A percentile compares a stretch with the other conserved stretches of the same genome.
phyloP scores from a whole-genome alignment of 306 rosid genomes.

The Medicago lupulina region DNA sequence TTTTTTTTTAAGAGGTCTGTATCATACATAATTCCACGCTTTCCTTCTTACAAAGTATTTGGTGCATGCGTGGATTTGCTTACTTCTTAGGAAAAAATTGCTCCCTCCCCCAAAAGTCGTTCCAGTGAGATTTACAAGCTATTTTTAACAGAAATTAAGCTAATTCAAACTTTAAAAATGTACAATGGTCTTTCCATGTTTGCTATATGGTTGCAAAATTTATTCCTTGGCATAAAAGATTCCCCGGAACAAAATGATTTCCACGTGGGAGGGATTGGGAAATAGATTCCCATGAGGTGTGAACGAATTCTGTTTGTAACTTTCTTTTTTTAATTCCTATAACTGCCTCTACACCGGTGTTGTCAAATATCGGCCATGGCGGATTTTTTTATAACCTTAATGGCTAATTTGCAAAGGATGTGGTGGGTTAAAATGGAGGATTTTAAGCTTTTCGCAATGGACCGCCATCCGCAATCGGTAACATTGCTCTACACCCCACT shows the following conservation, averaged over 20 bases:
- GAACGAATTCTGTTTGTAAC: background rate
- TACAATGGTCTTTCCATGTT: background rate
- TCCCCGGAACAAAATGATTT: background rate
- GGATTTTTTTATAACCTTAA: too few relatives aligned
- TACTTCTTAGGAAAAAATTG: background rate
- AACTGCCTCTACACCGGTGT: background rate
- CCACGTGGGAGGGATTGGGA: background rate
- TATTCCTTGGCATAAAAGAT: background rate
- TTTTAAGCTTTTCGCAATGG: too few relatives aligned
- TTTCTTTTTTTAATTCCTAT: background rate
- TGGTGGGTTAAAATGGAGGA: too few relatives aligned
- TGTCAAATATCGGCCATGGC: too few relatives aligned
- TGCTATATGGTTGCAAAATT: background rate
- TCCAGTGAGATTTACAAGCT: slow-evolving; percentile 12
- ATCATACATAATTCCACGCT: background rate
- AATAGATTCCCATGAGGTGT: background rate
- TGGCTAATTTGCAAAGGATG: too few relatives aligned
- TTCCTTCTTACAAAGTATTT: slow-evolving; percentile 16
- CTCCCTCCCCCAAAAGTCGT: background rate
- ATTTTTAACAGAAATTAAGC: slow-evolving; percentile 7
- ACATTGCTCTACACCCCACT: background rate
- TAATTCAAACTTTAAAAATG: slow-evolving; percentile 16
- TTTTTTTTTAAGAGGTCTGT: too few relatives aligned
- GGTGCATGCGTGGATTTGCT: slow-evolving; percentile 13
- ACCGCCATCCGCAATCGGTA: too few relatives aligned